phyloP scores from a whole-genome alignment of 495 filamentous ascomycete genomes.

The Penicillium parvum region DNA sequence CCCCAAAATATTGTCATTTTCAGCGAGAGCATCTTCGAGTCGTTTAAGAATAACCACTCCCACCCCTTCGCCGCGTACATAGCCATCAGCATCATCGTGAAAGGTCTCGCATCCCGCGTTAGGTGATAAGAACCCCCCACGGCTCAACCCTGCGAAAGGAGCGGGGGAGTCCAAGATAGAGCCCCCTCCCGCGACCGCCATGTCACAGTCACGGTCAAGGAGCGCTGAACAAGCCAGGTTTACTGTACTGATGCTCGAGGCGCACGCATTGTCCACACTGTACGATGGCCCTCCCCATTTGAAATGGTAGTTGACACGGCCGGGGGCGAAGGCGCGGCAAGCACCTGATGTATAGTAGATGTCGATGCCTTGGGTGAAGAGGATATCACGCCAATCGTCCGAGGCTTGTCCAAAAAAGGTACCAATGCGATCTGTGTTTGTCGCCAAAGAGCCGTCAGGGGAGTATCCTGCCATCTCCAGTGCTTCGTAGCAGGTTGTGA shows the following conservation, averaged over 20 bases:
- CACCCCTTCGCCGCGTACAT: constrained; percentile 55
- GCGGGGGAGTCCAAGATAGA: constrained; percentile 67
- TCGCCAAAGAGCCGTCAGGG: constrained; percentile 19
- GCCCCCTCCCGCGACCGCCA: constrained; percentile 67
- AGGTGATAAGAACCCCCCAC: constrained; percentile 67
- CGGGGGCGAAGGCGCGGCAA: constrained; percentile 18
- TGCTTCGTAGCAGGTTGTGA: constrained; percentile 37
- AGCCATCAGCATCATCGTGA: constrained; percentile 65
- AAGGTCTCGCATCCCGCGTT: constrained; percentile 65
- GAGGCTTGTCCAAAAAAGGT: constrained; percentile 29
- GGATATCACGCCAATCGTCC: constrained; percentile 12
- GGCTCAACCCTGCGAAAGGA: constrained; percentile 62
- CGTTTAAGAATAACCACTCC: constrained; percentile 43
- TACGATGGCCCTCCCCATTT: constrained; percentile 20
- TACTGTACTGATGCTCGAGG: constrained; percentile 46
- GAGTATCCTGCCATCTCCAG: constrained; percentile 31
- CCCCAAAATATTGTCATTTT: constrained; percentile 45
- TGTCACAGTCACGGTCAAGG: constrained; percentile 64
- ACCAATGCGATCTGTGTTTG: constrained; percentile 22
- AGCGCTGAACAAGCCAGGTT: constrained; percentile 64
- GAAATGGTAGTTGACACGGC: constrained; percentile 27
- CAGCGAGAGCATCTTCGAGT: constrained; percentile 42
- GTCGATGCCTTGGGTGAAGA: constrained; percentile 18
- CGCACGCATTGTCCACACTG: constrained; percentile 21
- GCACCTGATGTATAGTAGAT: constrained; percentile 27